Conservation (phyloP, 306 rosid species). For the Lupinus albus region DNA sequence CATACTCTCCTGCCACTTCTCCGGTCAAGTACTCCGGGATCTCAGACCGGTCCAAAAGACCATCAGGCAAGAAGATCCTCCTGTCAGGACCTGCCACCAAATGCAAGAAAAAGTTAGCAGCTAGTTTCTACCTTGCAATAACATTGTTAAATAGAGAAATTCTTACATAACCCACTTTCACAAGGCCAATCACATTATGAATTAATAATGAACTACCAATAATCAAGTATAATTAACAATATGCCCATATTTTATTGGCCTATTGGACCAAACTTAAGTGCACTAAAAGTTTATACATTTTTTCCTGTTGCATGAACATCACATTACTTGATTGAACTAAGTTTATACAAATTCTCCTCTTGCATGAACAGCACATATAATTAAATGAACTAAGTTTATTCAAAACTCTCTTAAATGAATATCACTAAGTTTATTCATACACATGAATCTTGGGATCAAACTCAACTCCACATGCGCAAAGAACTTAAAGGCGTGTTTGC, state of each 20-base stretch:
- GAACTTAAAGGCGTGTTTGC: too few species aligned
- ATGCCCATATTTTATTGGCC: not conserved
- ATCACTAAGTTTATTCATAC: too few species aligned
- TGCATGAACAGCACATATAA: too few species aligned
- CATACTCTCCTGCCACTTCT: constrained; percentile 99
- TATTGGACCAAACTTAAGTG: not conserved
- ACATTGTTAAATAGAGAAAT: not conserved
- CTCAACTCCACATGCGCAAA: too few species aligned
- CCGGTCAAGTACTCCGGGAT: constrained; percentile 96
- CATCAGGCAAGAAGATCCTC: constrained; percentile 89
- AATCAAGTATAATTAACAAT: too few species aligned
- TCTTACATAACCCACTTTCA: not conserved
- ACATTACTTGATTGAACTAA: too few species aligned
- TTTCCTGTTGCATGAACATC: not conserved
- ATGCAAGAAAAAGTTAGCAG: constrained; percentile 15
- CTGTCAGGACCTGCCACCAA: constrained; percentile 86
- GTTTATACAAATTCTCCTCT: too few species aligned
- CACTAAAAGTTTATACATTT: not conserved
- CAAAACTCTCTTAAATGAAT: too few species aligned
- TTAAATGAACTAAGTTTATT: too few species aligned
- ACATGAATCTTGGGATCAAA: too few species aligned
- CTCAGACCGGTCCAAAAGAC: constrained; percentile 95
- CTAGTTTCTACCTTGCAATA: constrained; percentile 17
- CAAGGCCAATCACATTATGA: not conserved
- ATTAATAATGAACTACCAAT: not conserved